A percentile compares a stretch with the other conserved stretches of the same genome.
Evolutionary conservation across 345 rosid genomes (phyloP).

Genomic region (Boechera retrofracta): DNA sequence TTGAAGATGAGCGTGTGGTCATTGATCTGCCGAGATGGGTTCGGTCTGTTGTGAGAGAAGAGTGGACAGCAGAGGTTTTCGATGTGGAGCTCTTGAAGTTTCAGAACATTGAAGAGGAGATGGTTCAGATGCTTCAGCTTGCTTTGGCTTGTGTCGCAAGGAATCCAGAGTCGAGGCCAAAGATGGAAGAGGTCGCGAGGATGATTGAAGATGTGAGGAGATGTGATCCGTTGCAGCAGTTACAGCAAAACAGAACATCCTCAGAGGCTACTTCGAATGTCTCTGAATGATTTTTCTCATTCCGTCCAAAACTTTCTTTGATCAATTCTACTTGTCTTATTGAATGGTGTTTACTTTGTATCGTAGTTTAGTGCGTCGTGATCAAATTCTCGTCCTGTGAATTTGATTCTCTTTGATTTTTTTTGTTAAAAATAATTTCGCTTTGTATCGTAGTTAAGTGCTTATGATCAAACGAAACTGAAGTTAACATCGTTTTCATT

Average conservation of each 20-base stretch:
- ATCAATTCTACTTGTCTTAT: slow-evolving; percentile 4
- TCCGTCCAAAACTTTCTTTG: slow-evolving; percentile 18
- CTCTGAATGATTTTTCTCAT: slow-evolving; percentile 33
- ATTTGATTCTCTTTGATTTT: slow-evolving; percentile 13
- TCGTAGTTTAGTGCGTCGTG: slow-evolving; percentile 15
- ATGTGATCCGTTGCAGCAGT: slow-evolving; percentile 44
- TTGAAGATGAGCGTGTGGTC: slow-evolving; percentile 53
- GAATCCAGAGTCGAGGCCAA: slow-evolving; percentile 64
- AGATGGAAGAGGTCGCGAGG: slow-evolving; percentile 64
- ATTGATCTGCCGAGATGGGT: slow-evolving; percentile 89
- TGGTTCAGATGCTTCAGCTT: slow-evolving; percentile 90
- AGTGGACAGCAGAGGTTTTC: slow-evolving; percentile 91
- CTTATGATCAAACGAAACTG: not conserved
- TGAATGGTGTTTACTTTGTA: not conserved
- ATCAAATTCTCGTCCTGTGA: slow-evolving; percentile 24
- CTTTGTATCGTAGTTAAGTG: not conserved
- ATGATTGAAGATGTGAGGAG: slow-evolving; percentile 72
- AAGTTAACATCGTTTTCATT: not conserved
- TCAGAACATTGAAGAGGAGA: slow-evolving; percentile 73
- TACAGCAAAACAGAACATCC: slow-evolving; percentile 55
- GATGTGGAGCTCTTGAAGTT: slow-evolving; percentile 74
- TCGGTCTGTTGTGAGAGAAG: slow-evolving; percentile 79
- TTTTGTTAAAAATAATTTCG: not conserved
- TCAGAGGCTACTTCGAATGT: slow-evolving; percentile 65
- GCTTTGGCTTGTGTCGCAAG: slow-evolving; percentile 69